These are phyloP conservation scores for Ustilago xerochloae DNA, from an alignment of 1,284 basidiomycete genomes.

Conservation along the genomic window DNA sequence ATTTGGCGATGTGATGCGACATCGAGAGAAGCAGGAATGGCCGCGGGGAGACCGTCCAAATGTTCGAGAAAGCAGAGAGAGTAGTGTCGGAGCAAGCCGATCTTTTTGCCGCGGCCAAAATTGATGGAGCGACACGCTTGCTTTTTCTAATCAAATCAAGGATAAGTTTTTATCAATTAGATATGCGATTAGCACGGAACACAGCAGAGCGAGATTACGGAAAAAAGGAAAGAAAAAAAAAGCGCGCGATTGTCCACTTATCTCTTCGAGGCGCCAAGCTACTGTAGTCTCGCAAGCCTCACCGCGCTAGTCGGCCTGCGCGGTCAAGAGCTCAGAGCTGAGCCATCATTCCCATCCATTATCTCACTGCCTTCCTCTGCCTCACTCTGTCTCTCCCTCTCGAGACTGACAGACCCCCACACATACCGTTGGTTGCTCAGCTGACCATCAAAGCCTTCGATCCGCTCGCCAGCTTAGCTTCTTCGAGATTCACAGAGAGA, in stretches of 20 bases:
- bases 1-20: not conserved
- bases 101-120: not conserved
- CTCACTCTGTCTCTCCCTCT: not conserved
- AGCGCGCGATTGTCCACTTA: constrained; percentile 10
- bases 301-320: constrained; percentile 16
- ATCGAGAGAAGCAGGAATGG: not conserved
- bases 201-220: constrained; percentile 24
- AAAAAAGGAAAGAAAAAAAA: constrained; percentile 18
- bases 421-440: constrained; percentile 13
- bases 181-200: constrained; percentile 12
- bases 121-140: constrained; percentile 1
- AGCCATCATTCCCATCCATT: not conserved
- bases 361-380: not conserved
- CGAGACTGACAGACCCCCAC: not conserved
- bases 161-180: not conserved
- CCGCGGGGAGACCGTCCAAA: not conserved
- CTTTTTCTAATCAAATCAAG: constrained; percentile 3
- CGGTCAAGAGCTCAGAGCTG: constrained; percentile 5
- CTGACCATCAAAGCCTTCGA: constrained; percentile 11
- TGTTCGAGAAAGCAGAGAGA: not conserved
- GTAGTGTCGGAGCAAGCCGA: not conserved
- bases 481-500: too few species aligned
- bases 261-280: constrained; percentile 1
- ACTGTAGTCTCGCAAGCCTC: constrained; percentile 10
- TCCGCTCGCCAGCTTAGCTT: too few species aligned